phyloP scores from a whole-genome alignment of 768 basidiomycete species.

The Termitomyces sp. region DNA sequence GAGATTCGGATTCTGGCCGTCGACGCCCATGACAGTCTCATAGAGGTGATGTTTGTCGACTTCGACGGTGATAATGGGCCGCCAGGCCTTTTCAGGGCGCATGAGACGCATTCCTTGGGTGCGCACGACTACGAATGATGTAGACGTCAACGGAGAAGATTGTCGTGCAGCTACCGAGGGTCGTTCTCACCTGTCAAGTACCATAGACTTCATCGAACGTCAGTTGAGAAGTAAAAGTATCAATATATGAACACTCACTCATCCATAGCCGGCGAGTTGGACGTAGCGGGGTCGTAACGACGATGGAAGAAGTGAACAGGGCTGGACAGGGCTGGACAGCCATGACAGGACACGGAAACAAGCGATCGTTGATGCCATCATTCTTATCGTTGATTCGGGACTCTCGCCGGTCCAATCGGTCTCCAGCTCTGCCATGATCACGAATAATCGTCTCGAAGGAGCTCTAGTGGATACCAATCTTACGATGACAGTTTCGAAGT shows the following conservation, averaged over 20 bases:
- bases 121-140: constrained; percentile 31
- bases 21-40: constrained; percentile 58
- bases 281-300: too few species aligned
- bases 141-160: background rate
- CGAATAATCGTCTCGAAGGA: too few species aligned
- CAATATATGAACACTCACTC: too few species aligned
- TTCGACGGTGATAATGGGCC: constrained; percentile 59
- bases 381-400: background rate
- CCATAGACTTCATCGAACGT: constrained; percentile 26
- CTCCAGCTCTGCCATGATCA: too few species aligned
- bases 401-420: too few species aligned
- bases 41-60: constrained; percentile 48
- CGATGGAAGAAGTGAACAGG: too few species aligned
- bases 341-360: too few species aligned
- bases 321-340: too few species aligned
- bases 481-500: too few species aligned
- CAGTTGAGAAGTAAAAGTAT: too few species aligned
- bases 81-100: constrained; percentile 62
- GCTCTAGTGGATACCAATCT: too few species aligned
- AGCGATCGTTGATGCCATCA: background rate
- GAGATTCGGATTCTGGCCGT: constrained; percentile 70
- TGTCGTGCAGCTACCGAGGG: background rate
- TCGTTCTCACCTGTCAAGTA: constrained; percentile 25
- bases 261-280: too few species aligned
- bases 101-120: constrained; percentile 43